These are phyloP conservation scores for Rhizophora mangle DNA, from an alignment of 345 rosid genomes.

Conservation along the genomic window DNA sequence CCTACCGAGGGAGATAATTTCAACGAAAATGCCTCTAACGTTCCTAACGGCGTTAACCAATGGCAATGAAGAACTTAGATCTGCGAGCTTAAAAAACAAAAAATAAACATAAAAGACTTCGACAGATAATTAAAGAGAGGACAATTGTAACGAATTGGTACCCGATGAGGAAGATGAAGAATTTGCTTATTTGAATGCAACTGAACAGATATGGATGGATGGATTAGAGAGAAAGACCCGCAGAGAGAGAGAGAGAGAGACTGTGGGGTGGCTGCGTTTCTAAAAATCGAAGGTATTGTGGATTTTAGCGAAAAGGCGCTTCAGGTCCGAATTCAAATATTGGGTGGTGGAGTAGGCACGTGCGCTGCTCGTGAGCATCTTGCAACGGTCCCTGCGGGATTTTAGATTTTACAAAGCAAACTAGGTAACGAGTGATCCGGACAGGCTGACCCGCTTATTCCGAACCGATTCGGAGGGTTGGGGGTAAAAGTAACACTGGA, in stretches of 20 bases:
- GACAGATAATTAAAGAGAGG: too few species aligned
- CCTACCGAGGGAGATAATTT: not conserved
- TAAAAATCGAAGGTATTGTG: not conserved
- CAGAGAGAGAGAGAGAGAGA: not conserved
- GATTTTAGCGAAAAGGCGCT: slow-evolving; percentile 18
- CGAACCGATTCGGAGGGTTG: too few species aligned
- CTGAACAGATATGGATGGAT: not conserved
- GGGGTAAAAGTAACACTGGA: too few species aligned
- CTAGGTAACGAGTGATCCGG: not conserved
- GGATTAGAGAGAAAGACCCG: not conserved
- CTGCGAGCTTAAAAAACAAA: not conserved
- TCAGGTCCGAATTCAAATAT: slow-evolving; percentile 23
- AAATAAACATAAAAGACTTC: too few species aligned
- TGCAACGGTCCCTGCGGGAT: not conserved
- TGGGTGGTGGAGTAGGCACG: slow-evolving; percentile 19
- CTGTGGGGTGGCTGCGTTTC: too few species aligned
- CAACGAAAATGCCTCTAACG: not conserved
- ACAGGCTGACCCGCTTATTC: too few species aligned
- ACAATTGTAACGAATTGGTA: not conserved
- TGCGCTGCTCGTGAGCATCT: slow-evolving; percentile 13
- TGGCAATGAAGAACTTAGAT: not conserved
- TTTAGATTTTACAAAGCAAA: not conserved
- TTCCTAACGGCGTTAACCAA: not conserved
- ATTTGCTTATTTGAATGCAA: not conserved
- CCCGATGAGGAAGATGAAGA: slow-evolving; percentile 2